A percentile compares a stretch with the other conserved stretches of the same genome.
Evolutionary conservation across 345 rosid species (phyloP).

Genomic region (Draba incana): DNA sequence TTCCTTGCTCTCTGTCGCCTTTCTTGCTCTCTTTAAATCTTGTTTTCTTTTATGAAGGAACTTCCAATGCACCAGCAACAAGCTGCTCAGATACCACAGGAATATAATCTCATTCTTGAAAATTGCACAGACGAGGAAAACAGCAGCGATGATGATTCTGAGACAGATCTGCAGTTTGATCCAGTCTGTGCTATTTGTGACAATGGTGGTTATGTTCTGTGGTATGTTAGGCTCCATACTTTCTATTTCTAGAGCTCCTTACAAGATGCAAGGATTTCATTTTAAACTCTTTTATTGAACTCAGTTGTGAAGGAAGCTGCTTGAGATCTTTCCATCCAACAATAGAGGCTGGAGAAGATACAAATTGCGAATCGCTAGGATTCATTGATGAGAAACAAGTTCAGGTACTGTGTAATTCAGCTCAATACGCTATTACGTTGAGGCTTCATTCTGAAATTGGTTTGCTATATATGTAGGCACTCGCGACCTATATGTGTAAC

Average conservation of each 20-base stretch:
- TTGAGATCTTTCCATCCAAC: conserved; percentile 77
- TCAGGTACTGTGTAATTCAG: conserved; percentile 47
- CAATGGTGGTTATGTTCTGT: conserved; percentile 62
- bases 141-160: conserved; percentile 36
- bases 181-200: conserved; percentile 75
- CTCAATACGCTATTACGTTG: conserved; percentile 23
- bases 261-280: conserved; percentile 7
- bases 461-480: conserved; percentile 48
- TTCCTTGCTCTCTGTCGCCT: conserved; percentile 13
- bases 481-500: conserved; percentile 52
- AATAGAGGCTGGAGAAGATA: conserved; percentile 41
- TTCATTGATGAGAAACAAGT: conserved; percentile 44
- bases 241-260: conserved; percentile 15
- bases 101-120: conserved; percentile 42
- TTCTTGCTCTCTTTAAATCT: conserved; percentile 13
- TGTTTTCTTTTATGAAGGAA: conserved; percentile 27
- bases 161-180: conserved; percentile 43
- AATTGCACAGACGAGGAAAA: conserved; percentile 40
- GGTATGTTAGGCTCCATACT: conserved; percentile 48
- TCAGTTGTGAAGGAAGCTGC: conserved; percentile 74
- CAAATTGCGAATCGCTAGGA: conserved; percentile 62
- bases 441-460: conserved; percentile 21
- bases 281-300: conserved; percentile 23
- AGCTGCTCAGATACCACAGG: conserved; percentile 26
- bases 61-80: conserved; percentile 18